phyloP scores from a whole-genome alignment of 169 alveolate species.

The Plasmodium knowlesi region DNA sequence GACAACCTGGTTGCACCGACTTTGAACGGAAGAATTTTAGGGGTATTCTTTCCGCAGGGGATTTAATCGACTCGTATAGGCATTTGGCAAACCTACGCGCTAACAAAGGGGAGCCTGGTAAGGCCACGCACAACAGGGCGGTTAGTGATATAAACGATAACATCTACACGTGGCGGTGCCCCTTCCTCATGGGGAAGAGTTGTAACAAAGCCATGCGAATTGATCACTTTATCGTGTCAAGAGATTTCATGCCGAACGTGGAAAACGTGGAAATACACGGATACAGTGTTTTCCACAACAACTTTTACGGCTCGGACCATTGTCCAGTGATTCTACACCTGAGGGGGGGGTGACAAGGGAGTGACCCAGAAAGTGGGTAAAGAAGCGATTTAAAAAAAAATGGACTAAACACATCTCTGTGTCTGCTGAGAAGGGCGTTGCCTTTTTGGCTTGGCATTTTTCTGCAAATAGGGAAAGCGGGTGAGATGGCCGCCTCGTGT shows the following conservation, averaged over 20 bases:
- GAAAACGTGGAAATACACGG: constrained; percentile 57
- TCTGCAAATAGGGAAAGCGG: not conserved
- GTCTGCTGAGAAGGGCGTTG: constrained; percentile 73
- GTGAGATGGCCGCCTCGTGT: not conserved
- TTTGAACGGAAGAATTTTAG: constrained; percentile 51
- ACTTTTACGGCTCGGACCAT: constrained; percentile 72
- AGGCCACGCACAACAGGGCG: not conserved
- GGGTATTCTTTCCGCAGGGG: constrained; percentile 35
- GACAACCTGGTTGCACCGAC: constrained; percentile 75
- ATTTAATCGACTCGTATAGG: constrained; percentile 51
- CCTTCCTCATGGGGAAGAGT: constrained; percentile 47
- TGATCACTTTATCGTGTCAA: constrained; percentile 62
- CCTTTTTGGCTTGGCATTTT: not conserved
- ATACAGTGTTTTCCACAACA: constrained; percentile 45
- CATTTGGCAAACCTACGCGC: not conserved
- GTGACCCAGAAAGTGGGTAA: constrained; percentile 1
- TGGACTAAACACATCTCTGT: constrained; percentile 26
- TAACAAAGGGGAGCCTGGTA: not conserved
- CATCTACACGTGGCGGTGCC: constrained; percentile 72
- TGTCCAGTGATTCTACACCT: constrained; percentile 67
- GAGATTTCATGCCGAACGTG: constrained; percentile 11
- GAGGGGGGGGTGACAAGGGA: not conserved
- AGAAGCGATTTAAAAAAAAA: constrained; percentile 8
- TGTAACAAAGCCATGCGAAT: constrained; percentile 69
- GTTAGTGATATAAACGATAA: constrained; percentile 38